Evolutionary conservation across 345 rosid species (phyloP), one percentile per base, ranked within the genome.

Genomic region (Turritis glabra): DNA sequence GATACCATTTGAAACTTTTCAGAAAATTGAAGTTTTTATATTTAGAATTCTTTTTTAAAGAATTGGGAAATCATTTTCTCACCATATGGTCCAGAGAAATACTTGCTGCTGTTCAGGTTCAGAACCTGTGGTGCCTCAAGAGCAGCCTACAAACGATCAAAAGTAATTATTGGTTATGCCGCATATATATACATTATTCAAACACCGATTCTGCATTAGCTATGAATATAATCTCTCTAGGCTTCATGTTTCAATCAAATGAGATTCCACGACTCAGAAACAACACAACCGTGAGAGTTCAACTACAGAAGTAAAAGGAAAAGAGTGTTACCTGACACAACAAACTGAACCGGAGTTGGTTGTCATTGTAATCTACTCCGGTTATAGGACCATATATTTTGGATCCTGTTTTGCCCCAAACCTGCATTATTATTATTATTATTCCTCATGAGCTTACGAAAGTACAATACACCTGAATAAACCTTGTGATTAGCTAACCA

Each of bases 31-130:
- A 32, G 13, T 21, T 26, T 21, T 21, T 10, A 1, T 19, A 1
- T 33, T 57, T 5, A 30, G 3, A 60, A 19, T 27, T 14, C 9
- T 15, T 40, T 5, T 8, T 3, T 0, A 13, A 52, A 14, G 59
- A 61, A 70, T 8, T 17, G 0, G 3, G 60, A 54, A 37, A 50
- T 33, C 40, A 23, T 53, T 61, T 13, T 37, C 84, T 50, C 68
- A 90, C 99, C 97, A 72, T 95, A 92, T 68, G 99, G 91, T 72
- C 99, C 97, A 12, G 97, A 89, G 84, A 90, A 89, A 65, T 82
- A 41, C 41, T 80, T 57, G 75, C 72, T 83, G 76, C 78, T 85
- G 77, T 72, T 82, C 64, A 91, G 79, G 56, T 88, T 90, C 71
- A 95, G 84, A 82, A 95, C 85, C 62, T 80, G 85, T 2, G 97